Evolutionary conservation across 345 rosid species (phyloP).

Genomic region (Hirschfeldia incana): DNA sequence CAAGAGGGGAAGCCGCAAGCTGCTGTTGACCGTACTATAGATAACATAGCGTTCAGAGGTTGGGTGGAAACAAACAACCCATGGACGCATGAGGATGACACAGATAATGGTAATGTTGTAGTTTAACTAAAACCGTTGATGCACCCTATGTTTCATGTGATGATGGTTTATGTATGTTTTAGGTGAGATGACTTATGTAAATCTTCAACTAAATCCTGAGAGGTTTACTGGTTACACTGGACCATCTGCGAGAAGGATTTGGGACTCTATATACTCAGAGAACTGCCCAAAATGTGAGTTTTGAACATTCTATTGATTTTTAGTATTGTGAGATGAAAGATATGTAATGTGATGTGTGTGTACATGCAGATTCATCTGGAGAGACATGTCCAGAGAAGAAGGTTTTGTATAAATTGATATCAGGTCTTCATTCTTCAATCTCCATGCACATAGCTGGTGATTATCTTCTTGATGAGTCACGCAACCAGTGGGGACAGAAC

Average conservation of each 20-base stretch:
- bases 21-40: conserved; percentile 87
- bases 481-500: conserved; percentile 88
- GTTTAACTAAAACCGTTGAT: background rate
- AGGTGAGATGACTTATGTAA: conserved; percentile 94
- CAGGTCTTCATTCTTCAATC: conserved; percentile 98
- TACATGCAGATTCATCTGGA: conserved; percentile 67
- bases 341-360: background rate
- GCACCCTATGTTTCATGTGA: background rate
- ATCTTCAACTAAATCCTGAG: conserved; percentile 86
- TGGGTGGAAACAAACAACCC: conserved; percentile 93
- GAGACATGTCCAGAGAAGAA: conserved; percentile 86
- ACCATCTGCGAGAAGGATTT: conserved; percentile 91
- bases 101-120: conserved; percentile 63
- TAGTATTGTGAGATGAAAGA: background rate
- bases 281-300: conserved; percentile 87
- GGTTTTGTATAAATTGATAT: conserved; percentile 85
- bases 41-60: conserved; percentile 73
- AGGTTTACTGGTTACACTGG: conserved; percentile 85
- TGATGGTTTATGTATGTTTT: conserved; percentile 22
- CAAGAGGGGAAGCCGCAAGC: conserved; percentile 96
- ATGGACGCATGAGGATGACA: conserved; percentile 97
- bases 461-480: conserved; percentile 84
- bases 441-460: conserved; percentile 91
- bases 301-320: background rate
- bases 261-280: conserved; percentile 90